A percentile compares a stretch with the other conserved stretches of the same genome.
These are phyloP conservation scores for Beta vulgaris DNA, from an alignment of 148 eudicot species.

Conservation along the genomic window DNA sequence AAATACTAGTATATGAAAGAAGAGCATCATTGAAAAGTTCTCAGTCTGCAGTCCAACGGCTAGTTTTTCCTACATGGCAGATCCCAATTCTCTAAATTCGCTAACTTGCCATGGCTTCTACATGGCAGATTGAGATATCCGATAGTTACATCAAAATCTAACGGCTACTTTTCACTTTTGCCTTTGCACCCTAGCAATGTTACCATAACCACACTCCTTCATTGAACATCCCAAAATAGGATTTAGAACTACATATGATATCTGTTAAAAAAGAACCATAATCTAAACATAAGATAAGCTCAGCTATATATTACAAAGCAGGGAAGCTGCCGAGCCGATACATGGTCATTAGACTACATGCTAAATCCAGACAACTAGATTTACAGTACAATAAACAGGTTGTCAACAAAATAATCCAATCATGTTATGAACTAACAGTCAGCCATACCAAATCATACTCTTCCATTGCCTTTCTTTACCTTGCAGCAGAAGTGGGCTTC, in stretches of 20 bases:
- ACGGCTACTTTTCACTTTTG: slow-evolving; percentile 32
- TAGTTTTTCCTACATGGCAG: background rate
- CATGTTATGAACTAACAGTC: background rate
- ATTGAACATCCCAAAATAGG: background rate
- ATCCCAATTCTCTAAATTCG: background rate
- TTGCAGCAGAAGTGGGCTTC: slow-evolving; percentile 38
- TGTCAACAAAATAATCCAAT: background rate
- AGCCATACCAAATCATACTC: background rate
- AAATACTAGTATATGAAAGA: background rate
- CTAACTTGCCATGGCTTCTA: too few relatives aligned
- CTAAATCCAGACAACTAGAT: slow-evolving; percentile 2
- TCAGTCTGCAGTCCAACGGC: background rate
- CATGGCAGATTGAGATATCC: background rate
- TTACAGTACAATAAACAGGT: background rate
- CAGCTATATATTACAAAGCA: slow-evolving; percentile 18
- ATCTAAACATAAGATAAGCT: background rate
- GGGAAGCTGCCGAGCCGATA: background rate
- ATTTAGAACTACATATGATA: too few relatives aligned
- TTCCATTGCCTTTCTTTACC: slow-evolving; percentile 15
- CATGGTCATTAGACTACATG: background rate
- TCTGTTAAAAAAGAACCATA: too few relatives aligned
- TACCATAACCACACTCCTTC: background rate
- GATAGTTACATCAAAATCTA: background rate
- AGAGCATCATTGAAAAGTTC: background rate
- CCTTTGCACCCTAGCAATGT: slow-evolving; percentile 14